Conservation (phyloP, 345 rosid genomes). For the Melaleuca alternifolia region DNA sequence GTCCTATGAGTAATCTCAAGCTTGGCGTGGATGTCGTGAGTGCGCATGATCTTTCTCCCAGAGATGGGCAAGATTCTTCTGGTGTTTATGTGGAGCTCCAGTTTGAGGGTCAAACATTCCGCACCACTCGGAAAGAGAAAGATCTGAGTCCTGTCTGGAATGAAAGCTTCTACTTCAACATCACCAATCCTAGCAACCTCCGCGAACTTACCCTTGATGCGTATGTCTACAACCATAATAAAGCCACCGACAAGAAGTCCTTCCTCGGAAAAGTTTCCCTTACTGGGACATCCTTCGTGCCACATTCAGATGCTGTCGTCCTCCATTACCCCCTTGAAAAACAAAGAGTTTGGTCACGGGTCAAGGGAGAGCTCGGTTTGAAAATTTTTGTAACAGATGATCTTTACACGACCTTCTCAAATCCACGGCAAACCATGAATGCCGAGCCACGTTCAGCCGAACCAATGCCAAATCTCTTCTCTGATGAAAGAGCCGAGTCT, state of each 20-base stretch:
- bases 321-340: slow-evolving; percentile 82
- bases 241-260: slow-evolving; percentile 30
- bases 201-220: slow-evolving; percentile 56
- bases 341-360: slow-evolving; percentile 36
- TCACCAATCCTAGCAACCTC: slow-evolving; percentile 54
- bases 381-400: slow-evolving; percentile 67
- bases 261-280: slow-evolving; percentile 66
- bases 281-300: slow-evolving; percentile 64
- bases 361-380: slow-evolving; percentile 68
- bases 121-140: slow-evolving; percentile 49
- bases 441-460: slow-evolving; percentile 16
- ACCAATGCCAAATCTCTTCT: slow-evolving; percentile 4
- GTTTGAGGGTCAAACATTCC: slow-evolving; percentile 67
- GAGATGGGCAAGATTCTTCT: slow-evolving; percentile 44
- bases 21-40: slow-evolving; percentile 82
- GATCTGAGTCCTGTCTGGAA: slow-evolving; percentile 79
- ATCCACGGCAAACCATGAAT: slow-evolving; percentile 22
- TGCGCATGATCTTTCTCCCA: slow-evolving; percentile 59
- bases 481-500: slow-evolving; percentile 13
- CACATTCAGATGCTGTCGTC: slow-evolving; percentile 64
- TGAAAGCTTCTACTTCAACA: slow-evolving; percentile 74
- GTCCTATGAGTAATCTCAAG: slow-evolving; percentile 55
- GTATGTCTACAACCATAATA: slow-evolving; percentile 29
- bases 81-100: slow-evolving; percentile 70
- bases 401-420: slow-evolving; percentile 39